phyloP scores from a whole-genome alignment of 208 protist species.

The Trypanosoma brucei region DNA sequence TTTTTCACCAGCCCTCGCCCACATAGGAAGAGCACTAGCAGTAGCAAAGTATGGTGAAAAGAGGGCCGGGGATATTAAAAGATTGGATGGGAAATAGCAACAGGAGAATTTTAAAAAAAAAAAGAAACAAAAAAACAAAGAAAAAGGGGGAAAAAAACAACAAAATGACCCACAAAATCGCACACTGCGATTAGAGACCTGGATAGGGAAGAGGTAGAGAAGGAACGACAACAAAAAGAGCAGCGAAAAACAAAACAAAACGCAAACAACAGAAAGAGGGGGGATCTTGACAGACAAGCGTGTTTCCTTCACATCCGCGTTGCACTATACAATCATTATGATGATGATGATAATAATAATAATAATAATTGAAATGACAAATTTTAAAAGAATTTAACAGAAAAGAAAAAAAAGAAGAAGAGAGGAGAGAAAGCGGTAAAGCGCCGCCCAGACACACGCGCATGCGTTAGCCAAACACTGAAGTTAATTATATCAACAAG shows the following conservation, averaged over 20 bases:
- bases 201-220: neutral
- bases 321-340: too few species aligned
- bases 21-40: neutral
- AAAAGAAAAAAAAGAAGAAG: too few species aligned
- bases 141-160: slow-evolving; percentile 20
- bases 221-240: slow-evolving; percentile 8
- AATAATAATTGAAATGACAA: too few species aligned
- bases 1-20: too few species aligned
- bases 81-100: slow-evolving; percentile 6
- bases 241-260: slow-evolving; percentile 18
- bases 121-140: slow-evolving; percentile 16
- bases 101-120: slow-evolving; percentile 13
- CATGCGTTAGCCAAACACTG: too few species aligned
- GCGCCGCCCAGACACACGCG: too few species aligned
- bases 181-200: neutral
- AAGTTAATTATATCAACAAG: too few species aligned
- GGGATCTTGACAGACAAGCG: too few species aligned
- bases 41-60: slow-evolving; percentile 3
- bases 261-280: neutral
- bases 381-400: too few species aligned
- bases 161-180: slow-evolving; percentile 24
- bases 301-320: too few species aligned
- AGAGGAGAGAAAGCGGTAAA: too few species aligned
- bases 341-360: too few species aligned
- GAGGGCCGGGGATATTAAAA: slow-evolving; percentile 12